phyloP scores from a whole-genome alignment of 1,284 basidiomycete genomes.

The Heliocybe sulcata region DNA sequence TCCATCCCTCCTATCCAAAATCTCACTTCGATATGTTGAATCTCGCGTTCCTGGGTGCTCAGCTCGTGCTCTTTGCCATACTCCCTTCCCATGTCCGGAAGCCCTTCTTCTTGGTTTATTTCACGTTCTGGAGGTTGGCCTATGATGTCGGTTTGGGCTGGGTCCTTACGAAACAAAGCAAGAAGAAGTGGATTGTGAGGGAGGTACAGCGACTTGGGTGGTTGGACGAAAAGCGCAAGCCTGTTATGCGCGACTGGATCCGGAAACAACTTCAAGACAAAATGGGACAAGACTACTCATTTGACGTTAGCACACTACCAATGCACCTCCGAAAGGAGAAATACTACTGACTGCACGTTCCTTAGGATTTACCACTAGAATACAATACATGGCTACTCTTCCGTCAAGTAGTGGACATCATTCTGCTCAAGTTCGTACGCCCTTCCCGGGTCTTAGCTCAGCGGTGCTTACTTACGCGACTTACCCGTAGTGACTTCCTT shows the following conservation, averaged over 20 bases:
- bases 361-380: slow-evolving; percentile 70
- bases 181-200: slow-evolving; percentile 87
- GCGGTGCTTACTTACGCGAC: slow-evolving; percentile 4
- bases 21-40: slow-evolving; percentile 90
- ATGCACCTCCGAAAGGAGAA: slow-evolving; percentile 4
- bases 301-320: slow-evolving; percentile 55
- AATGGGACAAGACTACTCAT: slow-evolving; percentile 92
- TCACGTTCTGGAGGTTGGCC: slow-evolving; percentile 88
- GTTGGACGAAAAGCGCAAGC: slow-evolving; percentile 71
- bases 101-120: slow-evolving; percentile 78
- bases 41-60: slow-evolving; percentile 69
- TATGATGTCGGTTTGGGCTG: slow-evolving; percentile 95
- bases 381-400: slow-evolving; percentile 93
- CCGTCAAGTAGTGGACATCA: slow-evolving; percentile 89
- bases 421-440: slow-evolving; percentile 80
- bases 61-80: slow-evolving; percentile 71
- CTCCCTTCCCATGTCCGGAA: slow-evolving; percentile 51
- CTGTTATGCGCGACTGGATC: slow-evolving; percentile 75
- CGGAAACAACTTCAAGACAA: slow-evolving; percentile 82
- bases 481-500: slow-evolving; percentile 72
- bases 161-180: slow-evolving; percentile 91
- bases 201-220: slow-evolving; percentile 78
- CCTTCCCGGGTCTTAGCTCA: slow-evolving; percentile 4
- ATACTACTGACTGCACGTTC: slow-evolving; percentile 9
- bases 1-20: slow-evolving; percentile 85